Evolutionary conservation across 495 filamentous ascomycete species (phyloP).

Genomic region (Podospora bellae-mahoneyi): DNA sequence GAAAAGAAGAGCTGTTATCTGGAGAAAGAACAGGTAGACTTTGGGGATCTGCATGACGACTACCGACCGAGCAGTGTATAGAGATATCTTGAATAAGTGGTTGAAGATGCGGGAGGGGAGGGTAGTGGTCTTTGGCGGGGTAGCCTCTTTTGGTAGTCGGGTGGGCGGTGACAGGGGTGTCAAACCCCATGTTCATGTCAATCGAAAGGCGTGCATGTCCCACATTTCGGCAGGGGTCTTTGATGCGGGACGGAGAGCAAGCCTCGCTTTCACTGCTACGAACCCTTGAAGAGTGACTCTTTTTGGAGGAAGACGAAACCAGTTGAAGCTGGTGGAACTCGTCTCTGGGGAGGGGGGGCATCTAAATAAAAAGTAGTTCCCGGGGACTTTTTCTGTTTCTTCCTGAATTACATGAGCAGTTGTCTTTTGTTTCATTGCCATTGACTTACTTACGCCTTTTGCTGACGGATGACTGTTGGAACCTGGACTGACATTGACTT

Average conservation of each 20-base stretch:
- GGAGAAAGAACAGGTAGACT: neutral
- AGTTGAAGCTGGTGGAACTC: slow-evolving; percentile 26
- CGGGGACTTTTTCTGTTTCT: neutral
- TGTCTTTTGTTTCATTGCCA: neutral
- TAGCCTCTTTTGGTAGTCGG: neutral
- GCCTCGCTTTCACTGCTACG: slow-evolving; percentile 11
- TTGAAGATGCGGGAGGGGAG: neutral
- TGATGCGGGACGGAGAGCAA: slow-evolving; percentile 13
- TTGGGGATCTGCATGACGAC: neutral
- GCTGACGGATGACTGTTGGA: neutral
- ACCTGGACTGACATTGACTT: neutral
- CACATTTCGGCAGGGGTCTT: slow-evolving; percentile 10
- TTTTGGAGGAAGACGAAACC: slow-evolving; percentile 14
- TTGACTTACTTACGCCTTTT: neutral
- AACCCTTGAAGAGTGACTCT: slow-evolving; percentile 22
- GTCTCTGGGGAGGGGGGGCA: slow-evolving; percentile 6
- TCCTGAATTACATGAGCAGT: neutral
- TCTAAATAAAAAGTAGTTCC: slow-evolving; percentile 22
- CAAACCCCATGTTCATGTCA: slow-evolving; percentile 28
- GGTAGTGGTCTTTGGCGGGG: neutral
- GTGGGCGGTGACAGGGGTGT: slow-evolving; percentile 22
- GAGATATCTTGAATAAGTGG: slow-evolving; percentile 13
- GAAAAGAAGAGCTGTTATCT: neutral
- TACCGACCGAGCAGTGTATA: neutral
- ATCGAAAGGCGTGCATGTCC: slow-evolving; percentile 33